Evolutionary conservation across 2,329 filamentous ascomycete genomes (phyloP).

Genomic region (Xylariaceae sp.): DNA sequence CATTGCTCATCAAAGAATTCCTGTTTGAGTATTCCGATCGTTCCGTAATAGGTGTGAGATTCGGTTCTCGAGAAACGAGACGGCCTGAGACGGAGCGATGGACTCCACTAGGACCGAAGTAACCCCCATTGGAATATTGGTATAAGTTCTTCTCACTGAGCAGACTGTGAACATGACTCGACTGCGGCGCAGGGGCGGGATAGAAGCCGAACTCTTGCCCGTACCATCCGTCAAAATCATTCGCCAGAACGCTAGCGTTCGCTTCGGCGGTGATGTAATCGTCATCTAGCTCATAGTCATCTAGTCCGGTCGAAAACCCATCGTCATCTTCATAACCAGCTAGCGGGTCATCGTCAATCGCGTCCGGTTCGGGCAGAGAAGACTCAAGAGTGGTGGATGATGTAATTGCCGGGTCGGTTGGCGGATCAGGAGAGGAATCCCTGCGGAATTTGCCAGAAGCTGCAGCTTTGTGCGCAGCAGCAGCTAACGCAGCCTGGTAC

Average conservation of each 20-base stretch:
- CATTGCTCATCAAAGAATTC: slow-evolving; percentile 79
- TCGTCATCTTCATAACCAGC: slow-evolving; percentile 57
- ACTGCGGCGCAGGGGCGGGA: slow-evolving; percentile 51
- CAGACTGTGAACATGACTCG: slow-evolving; percentile 21
- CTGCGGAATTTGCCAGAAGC: slow-evolving; percentile 71
- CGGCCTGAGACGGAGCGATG: slow-evolving; percentile 70
- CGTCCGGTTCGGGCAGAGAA: slow-evolving; percentile 24
- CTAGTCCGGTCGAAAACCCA: slow-evolving; percentile 40
- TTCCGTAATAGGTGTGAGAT: slow-evolving; percentile 93
- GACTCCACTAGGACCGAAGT: slow-evolving; percentile 73
- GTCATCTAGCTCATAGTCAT: slow-evolving; percentile 69
- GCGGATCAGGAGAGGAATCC: slow-evolving; percentile 43
- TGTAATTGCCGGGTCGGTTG: slow-evolving; percentile 35
- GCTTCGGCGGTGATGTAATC: slow-evolving; percentile 92
- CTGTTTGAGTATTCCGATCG: slow-evolving; percentile 93
- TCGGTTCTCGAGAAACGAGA: slow-evolving; percentile 75
- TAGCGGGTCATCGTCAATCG: slow-evolving; percentile 21
- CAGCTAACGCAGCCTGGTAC: slow-evolving; percentile 80
- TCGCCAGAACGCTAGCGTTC: slow-evolving; percentile 88
- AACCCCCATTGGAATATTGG: slow-evolving; percentile 75
- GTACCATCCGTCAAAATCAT: slow-evolving; percentile 91
- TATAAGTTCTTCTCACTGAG: slow-evolving; percentile 41
- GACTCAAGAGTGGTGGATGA: slow-evolving; percentile 35
- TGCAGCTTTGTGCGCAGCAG: slow-evolving; percentile 72
- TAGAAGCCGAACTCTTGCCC: slow-evolving; percentile 97